These are phyloP conservation scores for Berkeleyomyces rouxiae DNA, from an alignment of 2,329 filamentous ascomycete species.

Conservation along the genomic window DNA sequence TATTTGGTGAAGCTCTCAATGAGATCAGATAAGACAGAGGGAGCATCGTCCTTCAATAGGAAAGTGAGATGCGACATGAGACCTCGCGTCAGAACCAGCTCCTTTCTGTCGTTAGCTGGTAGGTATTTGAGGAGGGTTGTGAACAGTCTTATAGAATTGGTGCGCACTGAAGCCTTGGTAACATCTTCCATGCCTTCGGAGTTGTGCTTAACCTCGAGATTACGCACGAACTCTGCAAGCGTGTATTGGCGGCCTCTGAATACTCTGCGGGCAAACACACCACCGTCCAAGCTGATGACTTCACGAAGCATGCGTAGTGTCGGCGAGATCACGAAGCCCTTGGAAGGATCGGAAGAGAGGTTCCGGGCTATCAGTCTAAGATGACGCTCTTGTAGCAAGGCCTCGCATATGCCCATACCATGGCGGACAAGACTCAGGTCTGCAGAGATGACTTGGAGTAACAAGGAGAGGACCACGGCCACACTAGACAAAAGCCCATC, in stretches of 20 bases:
- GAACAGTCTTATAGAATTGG: constrained; percentile 68
- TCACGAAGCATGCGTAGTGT: constrained; percentile 75
- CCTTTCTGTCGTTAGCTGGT: constrained; percentile 58
- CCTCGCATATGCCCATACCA: constrained; percentile 64
- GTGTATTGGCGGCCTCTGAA: constrained; percentile 66
- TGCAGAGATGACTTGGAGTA: constrained; percentile 61
- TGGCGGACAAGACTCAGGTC: constrained; percentile 58
- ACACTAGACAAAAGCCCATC: constrained; percentile 68
- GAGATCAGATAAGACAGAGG: constrained; percentile 58
- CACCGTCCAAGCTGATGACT: constrained; percentile 72
- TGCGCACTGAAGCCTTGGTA: constrained; percentile 61
- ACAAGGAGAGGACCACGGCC: constrained; percentile 62
- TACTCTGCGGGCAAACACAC: constrained; percentile 57
- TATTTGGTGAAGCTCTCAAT: constrained; percentile 52
- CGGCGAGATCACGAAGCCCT: constrained; percentile 78
- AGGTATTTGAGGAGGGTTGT: constrained; percentile 66
- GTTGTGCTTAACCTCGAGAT: constrained; percentile 53
- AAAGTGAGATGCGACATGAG: constrained; percentile 70
- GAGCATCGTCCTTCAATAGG: constrained; percentile 60
- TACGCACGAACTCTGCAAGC: constrained; percentile 63
- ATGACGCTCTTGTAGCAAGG: constrained; percentile 64
- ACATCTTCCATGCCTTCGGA: constrained; percentile 43
- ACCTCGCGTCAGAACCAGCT: constrained; percentile 65
- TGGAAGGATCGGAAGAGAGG: constrained; percentile 62
- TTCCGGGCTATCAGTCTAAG: constrained; percentile 66